Evolutionary conservation across 768 basidiomycete species (phyloP).

Genomic region (Phlegmacium glaucopus): DNA sequence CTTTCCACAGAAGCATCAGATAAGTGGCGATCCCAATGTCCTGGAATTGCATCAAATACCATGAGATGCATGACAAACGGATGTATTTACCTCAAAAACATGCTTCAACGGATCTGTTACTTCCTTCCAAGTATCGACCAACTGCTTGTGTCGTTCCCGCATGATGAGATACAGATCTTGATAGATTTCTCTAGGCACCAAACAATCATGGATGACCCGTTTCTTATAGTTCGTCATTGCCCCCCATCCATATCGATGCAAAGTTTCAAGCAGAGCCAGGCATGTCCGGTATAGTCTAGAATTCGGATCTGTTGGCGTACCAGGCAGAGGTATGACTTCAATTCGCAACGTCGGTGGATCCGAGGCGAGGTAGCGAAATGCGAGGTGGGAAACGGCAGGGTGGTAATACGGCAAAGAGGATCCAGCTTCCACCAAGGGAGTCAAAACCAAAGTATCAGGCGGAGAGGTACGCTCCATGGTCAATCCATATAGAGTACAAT

Average conservation of each 20-base stretch:
- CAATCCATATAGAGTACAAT: constrained; percentile 66
- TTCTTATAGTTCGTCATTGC: constrained; percentile 80
- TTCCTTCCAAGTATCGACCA: constrained; percentile 75
- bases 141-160: constrained; percentile 78
- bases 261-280: constrained; percentile 73
- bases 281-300: constrained; percentile 79
- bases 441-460: constrained; percentile 46
- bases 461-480: constrained; percentile 7
- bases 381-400: constrained; percentile 75
- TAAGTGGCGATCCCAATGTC: constrained; percentile 96
- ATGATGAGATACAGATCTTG: constrained; percentile 90
- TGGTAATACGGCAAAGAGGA: constrained; percentile 82
- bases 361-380: constrained; percentile 64
- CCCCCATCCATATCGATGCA: constrained; percentile 91
- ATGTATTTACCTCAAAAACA: constrained; percentile 70
- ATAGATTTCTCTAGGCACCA: constrained; percentile 74
- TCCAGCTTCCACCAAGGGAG: constrained; percentile 47
- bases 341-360: constrained; percentile 43
- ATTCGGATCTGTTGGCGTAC: constrained; percentile 44
- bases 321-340: constrained; percentile 52
- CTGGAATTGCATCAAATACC: constrained; percentile 33
- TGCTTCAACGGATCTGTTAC: constrained; percentile 86
- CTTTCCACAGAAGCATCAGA: constrained; percentile 88
- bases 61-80: background rate
- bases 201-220: constrained; percentile 76